Base-by-base conservation (phyloP, 768 basidiomycete species). In the Xanthoconium stramineum region DNA sequence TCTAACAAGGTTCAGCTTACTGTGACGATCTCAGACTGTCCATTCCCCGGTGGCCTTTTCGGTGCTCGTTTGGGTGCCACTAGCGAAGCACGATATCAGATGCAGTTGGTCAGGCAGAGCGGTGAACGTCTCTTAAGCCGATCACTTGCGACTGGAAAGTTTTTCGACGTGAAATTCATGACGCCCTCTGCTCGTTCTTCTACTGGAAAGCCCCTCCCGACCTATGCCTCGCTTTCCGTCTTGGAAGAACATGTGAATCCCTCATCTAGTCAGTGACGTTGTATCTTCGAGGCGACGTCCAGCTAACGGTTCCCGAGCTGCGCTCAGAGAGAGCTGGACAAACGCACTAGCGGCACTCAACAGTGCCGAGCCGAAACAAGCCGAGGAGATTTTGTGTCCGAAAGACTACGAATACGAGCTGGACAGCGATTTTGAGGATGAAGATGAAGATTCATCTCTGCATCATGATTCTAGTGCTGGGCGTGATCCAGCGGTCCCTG, bases 401-500 rank as follows among this genome's bases (percentile, higher is more conserved):
- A 24, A 44, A 0, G 56, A 43, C 32, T 57, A 65, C 30, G 58
- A 69, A 9, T 60, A 67, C 39, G 59, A 61, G 6, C 56, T 53
- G 39, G 69, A 69, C 39, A 69, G 69, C 14, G 65, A 71, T 48
- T 60, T 50, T 6, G 65, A 67, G 24, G 63, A 71, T 24, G 67
- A 67, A 15, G 60, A 59, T 4, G 58, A 60, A 32, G 37, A 37
- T 15, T 20, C 13, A n/a, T n/a, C 13, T 13, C 2, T 39, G 15
- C 11, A 19, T 12, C 5, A 14, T 39, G 36, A 43, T 20, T 24
- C 24, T 24, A 4, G 24, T 4, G 24, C 24, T 24, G 24, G 24
- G 24, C 13, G 1, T 37, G 44, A 52, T 36, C 5, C 6, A 10
- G 24, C 38, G 38, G 14, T 4, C 14, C 24, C 6, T 19, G 15